Conservation (phyloP, 441 rosid species). For the Corymbia calophylla region DNA sequence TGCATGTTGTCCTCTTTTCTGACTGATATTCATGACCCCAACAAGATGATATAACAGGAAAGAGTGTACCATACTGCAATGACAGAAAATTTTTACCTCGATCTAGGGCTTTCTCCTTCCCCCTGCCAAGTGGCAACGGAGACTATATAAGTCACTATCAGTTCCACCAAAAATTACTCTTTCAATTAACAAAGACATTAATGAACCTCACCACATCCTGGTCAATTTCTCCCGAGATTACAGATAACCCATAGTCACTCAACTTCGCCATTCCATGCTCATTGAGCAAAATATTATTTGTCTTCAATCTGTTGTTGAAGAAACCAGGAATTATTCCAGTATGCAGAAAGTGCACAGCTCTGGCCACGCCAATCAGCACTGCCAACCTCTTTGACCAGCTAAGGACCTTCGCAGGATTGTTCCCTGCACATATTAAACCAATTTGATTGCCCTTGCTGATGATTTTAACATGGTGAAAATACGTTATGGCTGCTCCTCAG, state of each 20-base stretch:
- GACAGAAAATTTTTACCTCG: conserved; percentile 22
- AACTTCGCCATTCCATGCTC: conserved; percentile 61
- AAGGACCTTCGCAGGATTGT: conserved; percentile 26
- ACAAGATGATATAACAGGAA: background rate
- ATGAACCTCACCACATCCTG: conserved; percentile 29
- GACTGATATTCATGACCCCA: background rate
- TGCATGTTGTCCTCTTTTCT: background rate
- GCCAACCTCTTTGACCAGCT: conserved; percentile 74
- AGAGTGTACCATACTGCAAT: background rate
- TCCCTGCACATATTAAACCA: conserved; percentile 20
- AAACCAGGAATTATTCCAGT: conserved; percentile 88
- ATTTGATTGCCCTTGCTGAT: background rate
- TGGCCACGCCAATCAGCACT: conserved; percentile 51
- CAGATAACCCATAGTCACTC: conserved; percentile 71
- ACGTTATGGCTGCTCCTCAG: background rate
- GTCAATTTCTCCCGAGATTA: conserved; percentile 50
- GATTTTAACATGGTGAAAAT: background rate
- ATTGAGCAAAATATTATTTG: conserved; percentile 56
- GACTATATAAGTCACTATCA: background rate
- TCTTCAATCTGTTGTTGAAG: conserved; percentile 62
- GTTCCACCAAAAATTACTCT: background rate
- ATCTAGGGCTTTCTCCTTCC: conserved; percentile 19
- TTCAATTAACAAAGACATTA: background rate
- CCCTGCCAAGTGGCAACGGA: conserved; percentile 17
- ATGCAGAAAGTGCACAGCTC: conserved; percentile 78